Conservation (phyloP, 345 rosid species). For the Pistacia atlantica region DNA sequence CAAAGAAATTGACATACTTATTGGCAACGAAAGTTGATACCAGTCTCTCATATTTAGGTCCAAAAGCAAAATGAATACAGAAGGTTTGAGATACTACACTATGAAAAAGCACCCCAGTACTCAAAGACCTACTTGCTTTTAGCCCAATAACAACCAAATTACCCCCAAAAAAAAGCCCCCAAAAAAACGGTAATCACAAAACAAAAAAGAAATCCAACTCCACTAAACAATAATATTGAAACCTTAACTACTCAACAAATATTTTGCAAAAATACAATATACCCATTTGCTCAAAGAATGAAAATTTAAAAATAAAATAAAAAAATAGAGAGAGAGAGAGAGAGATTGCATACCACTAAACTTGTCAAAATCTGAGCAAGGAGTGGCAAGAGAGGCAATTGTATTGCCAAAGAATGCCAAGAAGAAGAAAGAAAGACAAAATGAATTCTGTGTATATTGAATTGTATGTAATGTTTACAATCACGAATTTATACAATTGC, state of each 20-base stretch:
- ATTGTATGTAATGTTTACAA: too few relatives aligned
- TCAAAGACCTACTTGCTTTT: too few relatives aligned
- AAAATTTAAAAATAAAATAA: not conserved
- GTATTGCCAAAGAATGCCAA: too few relatives aligned
- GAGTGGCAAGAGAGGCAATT: too few relatives aligned
- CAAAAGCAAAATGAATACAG: not conserved
- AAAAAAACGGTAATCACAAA: not conserved
- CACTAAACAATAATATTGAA: not conserved
- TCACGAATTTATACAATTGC: too few relatives aligned
- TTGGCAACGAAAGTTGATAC: too few relatives aligned
- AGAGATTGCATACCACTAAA: constrained; percentile 42
- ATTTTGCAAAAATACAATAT: not conserved
- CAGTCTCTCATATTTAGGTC: not conserved
- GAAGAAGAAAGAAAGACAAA: too few relatives aligned
- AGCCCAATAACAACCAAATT: too few relatives aligned
- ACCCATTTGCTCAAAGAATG: not conserved
- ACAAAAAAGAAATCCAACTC: not conserved
- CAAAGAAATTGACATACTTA: not conserved
- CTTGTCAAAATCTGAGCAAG: constrained; percentile 14
- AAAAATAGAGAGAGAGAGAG: not conserved
- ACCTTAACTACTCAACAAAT: not conserved
- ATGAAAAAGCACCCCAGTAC: not conserved
- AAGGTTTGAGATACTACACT: not conserved
- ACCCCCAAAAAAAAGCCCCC: too few relatives aligned
- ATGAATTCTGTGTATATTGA: too few relatives aligned